phyloP scores from a whole-genome alignment of 805 yeast species.

The Ogataea sp. region DNA sequence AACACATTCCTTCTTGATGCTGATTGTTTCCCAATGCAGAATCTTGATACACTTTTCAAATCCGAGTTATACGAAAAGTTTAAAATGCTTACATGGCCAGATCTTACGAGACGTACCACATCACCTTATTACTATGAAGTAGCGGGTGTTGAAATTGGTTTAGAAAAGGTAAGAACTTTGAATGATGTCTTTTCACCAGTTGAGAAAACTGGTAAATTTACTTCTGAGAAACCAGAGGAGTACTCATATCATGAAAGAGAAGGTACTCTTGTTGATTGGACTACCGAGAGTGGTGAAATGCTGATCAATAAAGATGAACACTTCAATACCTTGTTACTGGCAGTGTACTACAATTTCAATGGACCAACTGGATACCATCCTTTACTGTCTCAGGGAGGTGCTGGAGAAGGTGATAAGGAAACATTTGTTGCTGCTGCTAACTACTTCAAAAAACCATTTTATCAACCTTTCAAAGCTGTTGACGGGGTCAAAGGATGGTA shows the following conservation, averaged over 20 bases:
- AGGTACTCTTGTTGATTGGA: slow-evolving; percentile 57
- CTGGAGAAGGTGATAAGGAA: slow-evolving; percentile 74
- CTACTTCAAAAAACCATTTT: slow-evolving; percentile 34
- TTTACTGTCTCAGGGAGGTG: slow-evolving; percentile 49
- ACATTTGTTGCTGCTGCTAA: slow-evolving; percentile 61
- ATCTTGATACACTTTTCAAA: slow-evolving; percentile 28
- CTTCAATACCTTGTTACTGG: slow-evolving; percentile 45
- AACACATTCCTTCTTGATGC: slow-evolving; percentile 37
- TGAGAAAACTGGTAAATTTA: slow-evolving; percentile 21
- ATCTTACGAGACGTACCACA: slow-evolving; percentile 65
- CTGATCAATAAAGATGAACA: slow-evolving; percentile 50
- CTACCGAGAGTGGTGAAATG: slow-evolving; percentile 64
- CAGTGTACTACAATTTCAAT: slow-evolving; percentile 56
- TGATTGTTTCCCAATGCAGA: slow-evolving; percentile 35
- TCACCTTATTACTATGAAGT: slow-evolving; percentile 48
- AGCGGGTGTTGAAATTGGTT: slow-evolving; percentile 21
- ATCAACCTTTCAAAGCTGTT: slow-evolving; percentile 35
- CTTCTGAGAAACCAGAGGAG: slow-evolving; percentile 10
- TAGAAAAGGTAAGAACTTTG: slow-evolving; percentile 12
- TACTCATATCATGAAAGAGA: slow-evolving; percentile 49
- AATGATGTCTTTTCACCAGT: slow-evolving; percentile 18
- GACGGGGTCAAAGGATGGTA: slow-evolving; percentile 14
- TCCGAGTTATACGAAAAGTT: slow-evolving; percentile 35
- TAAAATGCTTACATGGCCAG: slow-evolving; percentile 69
- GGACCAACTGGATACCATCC: slow-evolving; percentile 56